Percentiles rank a stretch among this genome's conserved stretches.
Conservation (phyloP, 2,329 filamentous ascomycete genomes). For the Verticillium tricorpus region DNA sequence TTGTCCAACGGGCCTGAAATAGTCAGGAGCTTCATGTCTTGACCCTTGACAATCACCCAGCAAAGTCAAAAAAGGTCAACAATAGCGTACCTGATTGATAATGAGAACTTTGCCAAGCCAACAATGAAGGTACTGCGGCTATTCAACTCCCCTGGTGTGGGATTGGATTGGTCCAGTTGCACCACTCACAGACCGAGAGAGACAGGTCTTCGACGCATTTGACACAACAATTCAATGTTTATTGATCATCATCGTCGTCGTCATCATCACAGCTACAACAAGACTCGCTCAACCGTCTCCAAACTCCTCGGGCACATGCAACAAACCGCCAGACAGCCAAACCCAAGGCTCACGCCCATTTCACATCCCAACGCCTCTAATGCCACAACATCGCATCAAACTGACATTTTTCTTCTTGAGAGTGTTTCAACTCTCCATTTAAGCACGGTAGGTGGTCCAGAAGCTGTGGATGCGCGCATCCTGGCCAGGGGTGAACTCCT, state of each 20-base stretch:
- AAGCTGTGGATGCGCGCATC: slow-evolving; percentile 20
- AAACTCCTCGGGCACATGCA: neutral
- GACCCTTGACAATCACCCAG: too few species aligned
- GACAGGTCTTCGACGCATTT: neutral
- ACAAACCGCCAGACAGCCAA: neutral
- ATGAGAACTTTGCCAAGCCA: too few species aligned
- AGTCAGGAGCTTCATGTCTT: too few species aligned
- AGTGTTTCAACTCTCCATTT: neutral
- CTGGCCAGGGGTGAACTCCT: slow-evolving; percentile 40
- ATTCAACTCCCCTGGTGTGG: too few species aligned
- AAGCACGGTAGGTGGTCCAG: slow-evolving; percentile 21
- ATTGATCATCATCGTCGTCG: neutral
- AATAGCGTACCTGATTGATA: too few species aligned
- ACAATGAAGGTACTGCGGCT: too few species aligned
- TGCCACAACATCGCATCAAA: neutral
- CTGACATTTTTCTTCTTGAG: neutral
- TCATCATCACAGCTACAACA: neutral
- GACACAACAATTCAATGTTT: neutral
- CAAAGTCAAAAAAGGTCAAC: too few species aligned
- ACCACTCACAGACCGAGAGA: too few species aligned
- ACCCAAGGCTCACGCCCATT: neutral
- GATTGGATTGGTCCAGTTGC: neutral
- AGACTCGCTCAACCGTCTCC: neutral
- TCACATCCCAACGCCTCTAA: neutral
- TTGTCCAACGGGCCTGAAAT: too few species aligned